Base-by-base conservation (phyloP, 164 flowering plant species). In the Sextonia rubra region DNA sequence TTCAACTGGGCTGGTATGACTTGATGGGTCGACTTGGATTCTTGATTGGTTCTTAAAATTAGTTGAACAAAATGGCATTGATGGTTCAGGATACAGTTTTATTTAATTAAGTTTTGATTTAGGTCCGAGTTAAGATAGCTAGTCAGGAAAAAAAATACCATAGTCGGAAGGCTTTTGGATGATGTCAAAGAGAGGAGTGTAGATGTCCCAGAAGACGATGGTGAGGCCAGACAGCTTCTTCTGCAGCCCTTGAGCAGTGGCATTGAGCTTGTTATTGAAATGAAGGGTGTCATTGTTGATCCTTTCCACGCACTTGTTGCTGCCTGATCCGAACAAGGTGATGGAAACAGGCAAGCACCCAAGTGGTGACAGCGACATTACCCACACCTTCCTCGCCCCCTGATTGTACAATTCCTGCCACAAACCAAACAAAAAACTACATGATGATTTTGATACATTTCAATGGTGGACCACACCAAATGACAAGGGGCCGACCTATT, bases 341-440 rank as follows among this genome's bases (percentile, higher is more conserved):
- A 90, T 87, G 26, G 91, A 83, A 56, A 93, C 95, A 0, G 99
- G 99, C 77, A 95, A 77, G 81, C 98, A 95, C 27, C 99, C 99
- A 0, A 79, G 49, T 17, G 99, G 99, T 14, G 97, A 94, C 56
- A 93, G 77, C 47, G 66, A 81, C 64, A 92, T 89, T 27, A 90
- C 91, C 22, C 91, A 93, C 7, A 95, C 88, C 81, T 87, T 91
- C 79, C 90, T 84, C 27, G 81, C 95, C 37, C 97, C 97, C 74
- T 87, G 67, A 23, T 67, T 77, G 76, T 93, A 86, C 56, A 93
- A 75, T 72, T 76, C 85, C 97, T 94, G 91, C 77, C 30, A 66
- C 27, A 22, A 22, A 60, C 12, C 27, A 24, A 61, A 22, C 25
- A 24, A 22, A 22, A 20, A 7, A 24, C 18, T 24, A 7, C 12